A percentile compares a stretch with the other conserved stretches of the same genome.
Evolutionary conservation across 352 stramenopile genomes (phyloP).

Genomic region (Thalassiosira livingstoniorum): DNA sequence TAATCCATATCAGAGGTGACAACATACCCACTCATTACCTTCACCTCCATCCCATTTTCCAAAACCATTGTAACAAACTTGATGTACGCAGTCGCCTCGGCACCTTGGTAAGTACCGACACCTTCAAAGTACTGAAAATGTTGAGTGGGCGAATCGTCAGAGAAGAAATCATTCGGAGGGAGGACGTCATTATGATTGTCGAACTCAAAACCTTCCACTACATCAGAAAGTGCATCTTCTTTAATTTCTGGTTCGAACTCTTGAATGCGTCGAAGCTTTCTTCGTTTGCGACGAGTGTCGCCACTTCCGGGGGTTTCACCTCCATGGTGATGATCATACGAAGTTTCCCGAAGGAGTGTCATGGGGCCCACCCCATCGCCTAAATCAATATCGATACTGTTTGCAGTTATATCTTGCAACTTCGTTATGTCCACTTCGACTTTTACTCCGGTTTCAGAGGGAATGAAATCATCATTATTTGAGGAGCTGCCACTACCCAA

Average conservation of each 20-base stretch:
- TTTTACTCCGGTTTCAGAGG: not conserved
- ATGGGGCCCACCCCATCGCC: not conserved
- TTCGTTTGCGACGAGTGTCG: not conserved
- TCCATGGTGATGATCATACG: not conserved
- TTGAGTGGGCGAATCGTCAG: not conserved
- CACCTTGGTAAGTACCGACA: not conserved
- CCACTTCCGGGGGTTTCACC: not conserved
- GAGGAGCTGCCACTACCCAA: not conserved
- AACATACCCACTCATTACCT: conserved; percentile 1
- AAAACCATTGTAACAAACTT: not conserved
- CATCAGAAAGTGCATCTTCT: conserved; percentile 2
- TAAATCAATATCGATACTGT: conserved; percentile 24
- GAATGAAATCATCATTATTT: not conserved
- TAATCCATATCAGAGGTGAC: conserved; percentile 11
- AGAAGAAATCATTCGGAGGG: conserved; percentile 20
- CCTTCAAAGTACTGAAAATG: conserved; percentile 35
- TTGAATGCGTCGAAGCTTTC: conserved; percentile 23
- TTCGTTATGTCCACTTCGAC: conserved; percentile 10
- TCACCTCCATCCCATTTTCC: not conserved
- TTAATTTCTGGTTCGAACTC: not conserved
- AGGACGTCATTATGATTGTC: conserved; percentile 14
- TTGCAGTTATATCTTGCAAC: not conserved
- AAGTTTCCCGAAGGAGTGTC: conserved; percentile 13
- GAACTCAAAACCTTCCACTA: not conserved
- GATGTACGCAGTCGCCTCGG: conserved; percentile 16